Evolutionary conservation across 768 basidiomycete genomes (phyloP).

Genomic region (Russula olivacea): DNA sequence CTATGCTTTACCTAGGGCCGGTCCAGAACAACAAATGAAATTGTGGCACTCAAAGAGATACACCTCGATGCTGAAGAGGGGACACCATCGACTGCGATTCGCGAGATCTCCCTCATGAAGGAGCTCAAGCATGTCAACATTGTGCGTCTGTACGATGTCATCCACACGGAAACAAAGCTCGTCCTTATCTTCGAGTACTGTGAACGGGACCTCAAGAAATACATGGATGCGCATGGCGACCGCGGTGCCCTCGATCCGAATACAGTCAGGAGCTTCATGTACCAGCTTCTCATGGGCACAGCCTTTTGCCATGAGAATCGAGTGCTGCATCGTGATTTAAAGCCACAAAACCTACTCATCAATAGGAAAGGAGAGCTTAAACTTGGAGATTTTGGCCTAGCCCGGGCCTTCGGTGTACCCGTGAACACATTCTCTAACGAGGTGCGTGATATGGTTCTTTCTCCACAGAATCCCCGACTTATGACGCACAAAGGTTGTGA

Average conservation of each 20-base stretch:
- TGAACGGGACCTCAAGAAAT: slow-evolving; percentile 97
- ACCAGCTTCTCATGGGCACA: slow-evolving; percentile 93
- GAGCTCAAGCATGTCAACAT: slow-evolving; percentile 99
- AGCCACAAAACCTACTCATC: slow-evolving; percentile 97
- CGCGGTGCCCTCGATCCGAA: slow-evolving; percentile 87
- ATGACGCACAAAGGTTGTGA: slow-evolving; percentile 69
- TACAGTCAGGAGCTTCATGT: slow-evolving; percentile 94
- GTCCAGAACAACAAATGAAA: slow-evolving; percentile 95
- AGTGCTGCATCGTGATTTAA: slow-evolving; percentile 94
- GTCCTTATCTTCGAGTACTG: slow-evolving; percentile 98
- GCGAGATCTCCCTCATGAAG: slow-evolving; percentile 99
- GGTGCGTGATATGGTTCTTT: slow-evolving; percentile 36
- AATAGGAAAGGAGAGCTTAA: slow-evolving; percentile 97
- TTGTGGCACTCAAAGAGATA: slow-evolving; percentile 97
- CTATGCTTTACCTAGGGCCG: slow-evolving; percentile 56
- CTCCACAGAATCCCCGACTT: slow-evolving; percentile 4
- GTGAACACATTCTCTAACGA: slow-evolving; percentile 99
- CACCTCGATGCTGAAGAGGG: slow-evolving; percentile 99
- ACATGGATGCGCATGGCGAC: slow-evolving; percentile 98
- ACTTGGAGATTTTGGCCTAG: slow-evolving; percentile 95
- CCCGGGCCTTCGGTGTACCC: slow-evolving; percentile 95
- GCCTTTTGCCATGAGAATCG: slow-evolving; percentile 99
- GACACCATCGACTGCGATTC: slow-evolving; percentile 96
- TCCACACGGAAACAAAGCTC: slow-evolving; percentile 97
- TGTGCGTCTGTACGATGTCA: slow-evolving; percentile 95